Base-by-base conservation (phyloP, 106 monocot species). In the Dendrobium huoshanense region DNA sequence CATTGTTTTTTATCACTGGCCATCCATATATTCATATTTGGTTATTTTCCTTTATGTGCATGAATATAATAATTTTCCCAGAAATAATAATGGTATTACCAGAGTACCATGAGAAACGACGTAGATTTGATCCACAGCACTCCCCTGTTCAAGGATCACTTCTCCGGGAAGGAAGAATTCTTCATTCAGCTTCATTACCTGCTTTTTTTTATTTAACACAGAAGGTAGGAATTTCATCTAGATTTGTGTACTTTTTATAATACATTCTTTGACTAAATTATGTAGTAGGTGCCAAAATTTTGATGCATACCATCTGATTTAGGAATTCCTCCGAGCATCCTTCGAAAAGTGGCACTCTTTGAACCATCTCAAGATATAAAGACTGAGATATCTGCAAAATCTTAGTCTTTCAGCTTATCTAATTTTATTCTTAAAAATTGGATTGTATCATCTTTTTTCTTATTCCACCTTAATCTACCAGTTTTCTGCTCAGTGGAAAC, bases 161-260 rank as follows among this genome's bases (percentile, higher is more conserved):
- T 93, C 93, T 79, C 93, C 93, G 72, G 93, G 90, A 6, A 93
- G 83, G 65, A 93, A 93, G 77, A 93, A 87, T 44, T 93, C 91
- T 83, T 93, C 93, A 81, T 91, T 87, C 78, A 91, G 55, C 78
- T 87, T 93, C 25, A 84, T 77, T 9, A 89, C 93, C 93, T 93
- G 81, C 76, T 82, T 48, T 73, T 27, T 10, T 77, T 73, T 5
- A 68, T 48, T 49, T 68, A 18, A 76, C 29, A 0, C 76, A 51
- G 24, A 29, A 22, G 4, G 13, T 75, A 16, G 67, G 24, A 48
- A 47, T 75, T 3, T 76, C 9, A 33, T 70, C 33, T 16, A 70
- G 70, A 16, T 37, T 31, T 11, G 70, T 68, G 75, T 27, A 15
- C 20, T 25, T 78, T 59, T 55, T 61, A 37, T 55, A 78, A 74